A percentile compares a stretch with the other conserved stretches of the same genome.
These are phyloP conservation scores for Paracorniculantispora psalliotae DNA, from an alignment of 2,329 filamentous ascomycete genomes.

Conservation along the genomic window DNA sequence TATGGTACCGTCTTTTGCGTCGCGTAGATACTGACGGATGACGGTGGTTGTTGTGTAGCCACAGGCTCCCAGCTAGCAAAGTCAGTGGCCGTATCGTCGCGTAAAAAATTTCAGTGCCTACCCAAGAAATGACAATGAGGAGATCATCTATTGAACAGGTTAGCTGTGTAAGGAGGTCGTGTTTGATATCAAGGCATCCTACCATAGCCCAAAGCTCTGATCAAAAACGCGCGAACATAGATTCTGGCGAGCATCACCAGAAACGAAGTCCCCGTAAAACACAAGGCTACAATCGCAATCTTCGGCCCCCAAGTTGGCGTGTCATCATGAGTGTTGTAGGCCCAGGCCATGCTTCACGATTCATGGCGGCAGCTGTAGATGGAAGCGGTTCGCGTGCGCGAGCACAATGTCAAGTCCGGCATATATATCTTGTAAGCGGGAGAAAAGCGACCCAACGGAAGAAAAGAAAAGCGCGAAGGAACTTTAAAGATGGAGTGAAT, in stretches of 20 bases:
- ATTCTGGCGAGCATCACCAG: slow-evolving; percentile 27
- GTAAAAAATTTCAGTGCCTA: not conserved
- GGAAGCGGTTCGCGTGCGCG: not conserved
- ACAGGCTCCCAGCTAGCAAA: slow-evolving; percentile 24
- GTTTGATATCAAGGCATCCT: slow-evolving; percentile 3
- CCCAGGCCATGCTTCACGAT: slow-evolving; percentile 29
- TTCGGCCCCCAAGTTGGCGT: slow-evolving; percentile 29
- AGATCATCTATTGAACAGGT: not conserved
- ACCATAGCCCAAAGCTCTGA: slow-evolving; percentile 29
- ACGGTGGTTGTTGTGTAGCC: slow-evolving; percentile 32
- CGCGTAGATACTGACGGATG: slow-evolving; percentile 27
- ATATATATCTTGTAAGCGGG: not conserved
- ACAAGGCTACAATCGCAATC: slow-evolving; percentile 26
- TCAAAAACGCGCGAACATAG: slow-evolving; percentile 29
- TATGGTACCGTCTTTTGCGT: not conserved
- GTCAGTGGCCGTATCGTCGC: too few relatives aligned
- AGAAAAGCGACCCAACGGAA: not conserved
- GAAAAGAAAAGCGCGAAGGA: not conserved
- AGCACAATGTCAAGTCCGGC: not conserved
- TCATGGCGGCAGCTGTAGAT: not conserved
- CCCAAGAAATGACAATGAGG: not conserved
- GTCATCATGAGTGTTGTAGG: slow-evolving; percentile 29
- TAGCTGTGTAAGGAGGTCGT: not conserved
- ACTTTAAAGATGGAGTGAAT: not conserved
- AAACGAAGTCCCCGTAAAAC: slow-evolving; percentile 28